A percentile compares a stretch with the other conserved stretches of the same genome.
Conservation (phyloP, 345 rosid species). For the Lepidium africanum region DNA sequence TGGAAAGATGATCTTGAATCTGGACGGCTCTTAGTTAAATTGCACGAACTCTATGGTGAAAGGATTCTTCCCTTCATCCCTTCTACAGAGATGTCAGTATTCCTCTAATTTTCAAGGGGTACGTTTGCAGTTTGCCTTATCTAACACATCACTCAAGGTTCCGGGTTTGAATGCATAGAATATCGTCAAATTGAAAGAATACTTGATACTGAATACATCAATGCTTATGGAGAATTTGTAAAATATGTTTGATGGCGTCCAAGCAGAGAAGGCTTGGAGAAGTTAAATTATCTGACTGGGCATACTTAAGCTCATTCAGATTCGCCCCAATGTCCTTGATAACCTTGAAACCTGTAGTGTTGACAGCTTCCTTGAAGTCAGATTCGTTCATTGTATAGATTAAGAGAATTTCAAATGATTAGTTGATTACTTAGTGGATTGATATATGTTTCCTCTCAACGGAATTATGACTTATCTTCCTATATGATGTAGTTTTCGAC, state of each 20-base stretch:
- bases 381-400: background rate
- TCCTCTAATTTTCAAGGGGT: slow-evolving; percentile 39
- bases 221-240: background rate
- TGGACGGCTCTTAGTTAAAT: slow-evolving; percentile 51
- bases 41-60: slow-evolving; percentile 71
- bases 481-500: background rate
- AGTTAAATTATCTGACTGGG: slow-evolving; percentile 28
- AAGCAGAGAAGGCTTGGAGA: slow-evolving; percentile 7
- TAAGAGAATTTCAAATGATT: background rate
- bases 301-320: slow-evolving; percentile 41
- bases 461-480: background rate
- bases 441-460: too few species aligned
- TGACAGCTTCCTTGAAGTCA: background rate
- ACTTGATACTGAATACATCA: background rate
- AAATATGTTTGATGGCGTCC: background rate
- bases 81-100: slow-evolving; percentile 64
- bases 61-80: slow-evolving; percentile 67
- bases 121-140: background rate
- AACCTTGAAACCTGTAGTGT: background rate
- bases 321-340: slow-evolving; percentile 31
- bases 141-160: background rate
- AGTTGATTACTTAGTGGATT: background rate
- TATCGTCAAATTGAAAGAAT: background rate
- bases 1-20: slow-evolving; percentile 82
- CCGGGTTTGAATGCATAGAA: background rate